Base-by-base conservation (phyloP, 495 filamentous ascomycete species). In the Bombardia bombarda region DNA sequence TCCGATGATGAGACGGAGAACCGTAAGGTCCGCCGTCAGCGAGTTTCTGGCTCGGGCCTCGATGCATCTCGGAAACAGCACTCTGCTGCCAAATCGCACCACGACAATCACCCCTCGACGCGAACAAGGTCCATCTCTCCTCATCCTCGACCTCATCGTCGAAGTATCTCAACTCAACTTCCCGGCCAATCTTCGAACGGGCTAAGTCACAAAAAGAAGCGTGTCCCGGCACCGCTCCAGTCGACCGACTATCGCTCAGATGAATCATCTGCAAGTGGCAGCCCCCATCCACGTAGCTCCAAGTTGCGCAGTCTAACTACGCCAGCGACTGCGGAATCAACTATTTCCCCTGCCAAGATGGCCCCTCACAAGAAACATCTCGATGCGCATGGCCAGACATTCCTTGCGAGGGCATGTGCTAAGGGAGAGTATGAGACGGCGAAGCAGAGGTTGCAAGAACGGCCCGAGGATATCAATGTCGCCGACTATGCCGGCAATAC, bases 401-500 rank as follows among this genome's bases (percentile, higher is more conserved):
- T 80, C 19, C 73, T 95, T 22, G 87, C 86, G n/a, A 75, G 85
- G 47, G 89, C 87, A 20, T 88, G 85, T 55, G 84, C 86, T 3
- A 76, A 79, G 44, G 82, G 84, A 39, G 83, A 88, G 53, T 68
- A 83, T 40, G 84, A 90, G 12, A 65, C 63, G 9, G 84, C 83
- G 9, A 83, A 82, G 52, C 66, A 72, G 36, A 71, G 83, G 42
- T 69, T 87, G 24, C 69, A 79, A 4, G 84, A 90, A 53, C 79
- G 85, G 18, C 87, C 86, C 2, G 82, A 90, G 39, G 86, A 95
- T 63, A 66, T 97, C 39, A 85, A 97, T 59, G 74, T 88, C 38
- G 79, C 86, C 32, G 93, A 98, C 55, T 87, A 94, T 62, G 93
- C 90, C 10, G 86, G 85, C 18, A 96, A 97, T 57, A 89, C 89